Evolutionary conservation across 176 grass and related monocot genomes (phyloP).

Genomic region (Musa beccarii): DNA sequence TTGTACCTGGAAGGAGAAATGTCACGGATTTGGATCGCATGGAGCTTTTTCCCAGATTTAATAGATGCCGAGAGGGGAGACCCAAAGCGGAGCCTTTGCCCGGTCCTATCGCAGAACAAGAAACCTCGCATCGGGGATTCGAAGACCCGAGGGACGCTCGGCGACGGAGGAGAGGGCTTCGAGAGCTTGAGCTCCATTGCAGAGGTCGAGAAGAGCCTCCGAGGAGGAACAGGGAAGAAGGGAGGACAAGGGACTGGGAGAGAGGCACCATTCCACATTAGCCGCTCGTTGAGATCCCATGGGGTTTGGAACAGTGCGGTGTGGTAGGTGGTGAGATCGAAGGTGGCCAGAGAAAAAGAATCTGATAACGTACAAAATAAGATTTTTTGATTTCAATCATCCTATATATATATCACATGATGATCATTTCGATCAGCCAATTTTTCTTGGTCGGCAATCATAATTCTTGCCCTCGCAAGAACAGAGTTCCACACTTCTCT

Average conservation of each 20-base stretch:
- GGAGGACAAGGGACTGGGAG: background rate
- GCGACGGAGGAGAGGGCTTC: constrained; percentile 7
- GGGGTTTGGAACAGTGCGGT: too few species aligned
- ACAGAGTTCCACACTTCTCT: too few species aligned
- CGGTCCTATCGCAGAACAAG: background rate
- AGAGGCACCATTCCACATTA: too few species aligned
- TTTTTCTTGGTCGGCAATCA: too few species aligned
- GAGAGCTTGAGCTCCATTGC: constrained; percentile 29
- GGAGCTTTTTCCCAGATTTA: constrained; percentile 12
- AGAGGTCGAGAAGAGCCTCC: background rate
- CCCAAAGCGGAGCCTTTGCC: background rate
- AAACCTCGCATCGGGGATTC: background rate
- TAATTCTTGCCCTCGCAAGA: too few species aligned
- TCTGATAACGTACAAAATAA: too few species aligned
- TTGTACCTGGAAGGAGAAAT: constrained; percentile 22
- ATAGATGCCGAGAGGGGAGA: background rate
- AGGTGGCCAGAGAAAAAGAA: too few species aligned
- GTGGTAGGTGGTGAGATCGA: too few species aligned
- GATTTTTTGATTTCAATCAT: too few species aligned
- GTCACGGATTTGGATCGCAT: constrained; percentile 30
- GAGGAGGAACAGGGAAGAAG: background rate
- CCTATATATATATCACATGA: too few species aligned
- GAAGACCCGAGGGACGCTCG: background rate
- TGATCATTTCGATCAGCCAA: too few species aligned
- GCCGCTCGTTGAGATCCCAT: too few species aligned